Base-by-base conservation (phyloP, 345 rosid species). In the Eucalyptus caleyi region DNA sequence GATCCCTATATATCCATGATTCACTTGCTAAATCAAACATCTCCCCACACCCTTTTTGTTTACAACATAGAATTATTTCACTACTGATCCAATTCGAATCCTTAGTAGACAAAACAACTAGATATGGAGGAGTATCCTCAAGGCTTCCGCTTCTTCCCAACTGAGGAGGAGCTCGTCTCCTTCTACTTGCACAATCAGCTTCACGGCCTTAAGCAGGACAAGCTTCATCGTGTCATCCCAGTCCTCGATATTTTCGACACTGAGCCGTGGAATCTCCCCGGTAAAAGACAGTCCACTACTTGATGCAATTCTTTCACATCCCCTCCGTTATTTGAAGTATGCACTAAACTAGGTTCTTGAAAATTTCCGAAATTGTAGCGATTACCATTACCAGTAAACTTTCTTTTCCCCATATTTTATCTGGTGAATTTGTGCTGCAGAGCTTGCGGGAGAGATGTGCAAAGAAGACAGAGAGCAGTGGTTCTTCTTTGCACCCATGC, bases 21-120 rank as follows among this genome's bases (percentile, higher is more conserved):
- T 40, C 13, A 4, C 47, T 40, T 21, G 30, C 83, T 40, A 77
- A 77, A 42, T 77, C 83, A 40, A 12, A 77, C 14, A 21, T 77
- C 83, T 77, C 83, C 4, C 83, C 83, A 3, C 83, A 11, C 83
- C 83, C 59, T 53, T 8, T 53, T 53, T 53, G 59, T 53, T 53
- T 53, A 88, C 30, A 16, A 82, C 88, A 89, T 95, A 88, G 59
- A 94, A 94, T 53, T 23, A 14, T 77, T 72, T 72, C 83, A 40
- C 9, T 40, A 21, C 16, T 3, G 83, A 40, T 77, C 83, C 83
- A 21, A 77, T 12, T 77, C 5, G 47, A 77, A 40, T 37, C 83
- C 83, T 12, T 6, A 77, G 47, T 45, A 40, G 16, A 21, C 47
- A 77, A 77, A 77, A 77, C 16, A 40, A 77, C 30, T 14, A 40